Evolutionary conservation across 2,329 filamentous ascomycete genomes (phyloP).

Genomic region (Clathrospora elynae): DNA sequence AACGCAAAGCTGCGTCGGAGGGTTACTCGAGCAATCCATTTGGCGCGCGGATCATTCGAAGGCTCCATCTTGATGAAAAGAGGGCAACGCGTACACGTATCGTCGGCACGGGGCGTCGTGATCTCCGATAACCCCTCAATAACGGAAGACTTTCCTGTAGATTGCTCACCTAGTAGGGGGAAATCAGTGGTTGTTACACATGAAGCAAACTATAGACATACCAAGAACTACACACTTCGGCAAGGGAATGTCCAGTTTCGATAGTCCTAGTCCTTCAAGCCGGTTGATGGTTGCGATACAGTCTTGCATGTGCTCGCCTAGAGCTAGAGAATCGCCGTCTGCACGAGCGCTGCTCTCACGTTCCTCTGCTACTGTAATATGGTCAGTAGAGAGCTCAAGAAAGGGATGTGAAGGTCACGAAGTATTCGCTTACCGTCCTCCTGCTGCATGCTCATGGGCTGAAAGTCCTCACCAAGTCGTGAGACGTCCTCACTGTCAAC

Average conservation of each 20-base stretch:
- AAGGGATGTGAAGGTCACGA: not conserved
- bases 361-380: constrained; percentile 6
- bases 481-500: constrained; percentile 10
- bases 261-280: constrained; percentile 73
- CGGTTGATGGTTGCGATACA: constrained; percentile 67
- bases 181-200: not conserved
- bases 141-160: constrained; percentile 75
- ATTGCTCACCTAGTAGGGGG: constrained; percentile 64
- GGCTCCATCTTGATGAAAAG: constrained; percentile 75
- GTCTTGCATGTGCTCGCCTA: constrained; percentile 67
- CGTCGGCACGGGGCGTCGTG: constrained; percentile 70
- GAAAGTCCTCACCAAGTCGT: constrained; percentile 11
- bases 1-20: constrained; percentile 70
- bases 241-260: constrained; percentile 67
- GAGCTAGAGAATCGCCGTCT: no score
- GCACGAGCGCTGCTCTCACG: no score
- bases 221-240: constrained; percentile 84
- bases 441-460: constrained; percentile 7
- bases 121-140: constrained; percentile 63
- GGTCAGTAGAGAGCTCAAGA: not conserved
- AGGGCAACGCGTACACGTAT: constrained; percentile 80
- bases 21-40: constrained; percentile 71
- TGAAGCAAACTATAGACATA: constrained; percentile 4
- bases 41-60: constrained; percentile 50
- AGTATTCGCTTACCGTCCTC: constrained; percentile 11